These are phyloP conservation scores for Phialophora verrucosa DNA, from an alignment of 2,329 filamentous ascomycete species.

Conservation along the genomic window DNA sequence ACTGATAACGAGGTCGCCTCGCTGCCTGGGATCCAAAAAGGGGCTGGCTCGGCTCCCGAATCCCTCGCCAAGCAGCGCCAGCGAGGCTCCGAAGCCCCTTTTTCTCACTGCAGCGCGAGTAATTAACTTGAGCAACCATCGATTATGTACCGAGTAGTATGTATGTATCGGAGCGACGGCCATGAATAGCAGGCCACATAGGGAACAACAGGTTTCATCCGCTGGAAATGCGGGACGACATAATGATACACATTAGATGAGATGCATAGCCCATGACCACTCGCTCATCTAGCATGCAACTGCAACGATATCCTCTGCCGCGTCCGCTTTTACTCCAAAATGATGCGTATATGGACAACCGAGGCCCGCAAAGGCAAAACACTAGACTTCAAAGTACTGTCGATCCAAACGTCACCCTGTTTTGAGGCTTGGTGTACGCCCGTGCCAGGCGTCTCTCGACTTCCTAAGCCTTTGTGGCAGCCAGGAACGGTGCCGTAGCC, in stretches of 20 bases:
- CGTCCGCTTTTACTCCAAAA: conserved; percentile 4
- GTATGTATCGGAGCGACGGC: background rate
- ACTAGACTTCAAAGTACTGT: background rate
- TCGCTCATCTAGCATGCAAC: conserved; percentile 10
- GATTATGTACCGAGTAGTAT: background rate
- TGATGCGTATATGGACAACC: background rate
- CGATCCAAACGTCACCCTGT: background rate
- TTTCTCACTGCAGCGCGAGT: background rate
- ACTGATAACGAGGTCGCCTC: background rate
- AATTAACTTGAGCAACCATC: background rate
- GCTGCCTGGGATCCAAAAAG: background rate
- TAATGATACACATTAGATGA: conserved; percentile 18
- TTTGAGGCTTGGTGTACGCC: background rate
- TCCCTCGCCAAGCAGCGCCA: background rate
- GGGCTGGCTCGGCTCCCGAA: background rate
- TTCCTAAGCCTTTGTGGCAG: conserved; percentile 10
- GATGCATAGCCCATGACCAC: conserved; percentile 11
- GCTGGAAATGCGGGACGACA: conserved; percentile 7
- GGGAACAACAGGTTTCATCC: background rate
- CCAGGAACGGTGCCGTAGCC: background rate
- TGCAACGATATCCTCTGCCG: background rate
- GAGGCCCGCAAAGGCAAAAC: background rate
- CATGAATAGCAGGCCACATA: background rate
- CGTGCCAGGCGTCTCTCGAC: background rate
- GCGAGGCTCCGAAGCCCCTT: background rate